phyloP scores from a whole-genome alignment of 176 grass and related monocot genomes.

The Avena eriantha region DNA sequence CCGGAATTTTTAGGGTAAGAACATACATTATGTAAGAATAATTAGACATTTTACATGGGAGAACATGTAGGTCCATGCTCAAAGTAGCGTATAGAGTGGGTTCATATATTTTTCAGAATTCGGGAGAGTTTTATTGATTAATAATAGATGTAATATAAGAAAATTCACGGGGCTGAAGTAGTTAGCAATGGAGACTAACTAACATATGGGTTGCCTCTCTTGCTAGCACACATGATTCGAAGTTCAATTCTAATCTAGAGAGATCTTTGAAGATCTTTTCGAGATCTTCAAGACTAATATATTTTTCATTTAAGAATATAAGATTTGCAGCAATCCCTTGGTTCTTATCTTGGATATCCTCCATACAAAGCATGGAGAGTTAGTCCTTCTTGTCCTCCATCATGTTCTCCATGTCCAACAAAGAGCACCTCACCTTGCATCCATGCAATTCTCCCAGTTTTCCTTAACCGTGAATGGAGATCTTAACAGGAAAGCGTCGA shows the following conservation, averaged over 20 bases:
- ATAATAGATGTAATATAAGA: too few species aligned
- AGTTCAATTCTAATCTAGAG: not conserved
- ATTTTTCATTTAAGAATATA: not conserved
- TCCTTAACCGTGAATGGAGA: too few species aligned
- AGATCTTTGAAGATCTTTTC: not conserved
- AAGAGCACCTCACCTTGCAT: not conserved
- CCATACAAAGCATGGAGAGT: not conserved
- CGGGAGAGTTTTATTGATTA: too few species aligned
- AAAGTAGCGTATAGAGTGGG: too few species aligned
- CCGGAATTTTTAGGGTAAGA: not conserved
- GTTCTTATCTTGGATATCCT: not conserved
- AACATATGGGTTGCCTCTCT: too few species aligned
- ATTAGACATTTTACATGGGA: too few species aligned
- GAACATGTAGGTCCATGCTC: too few species aligned
- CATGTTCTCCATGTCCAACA: not conserved
- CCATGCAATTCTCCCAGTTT: too few species aligned
- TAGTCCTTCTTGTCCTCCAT: not conserved
- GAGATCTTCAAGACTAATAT: not conserved
- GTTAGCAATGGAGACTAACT: too few species aligned
- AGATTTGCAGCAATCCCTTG: not conserved
- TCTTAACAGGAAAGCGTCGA: not conserved
- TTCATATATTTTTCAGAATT: too few species aligned
- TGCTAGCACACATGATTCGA: too few species aligned
- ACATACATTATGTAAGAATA: not conserved
- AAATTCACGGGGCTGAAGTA: too few species aligned